These are phyloP conservation scores for Sequoia sempervirens DNA, from an alignment of 75 land plant genomes.

Conservation along the genomic window DNA sequence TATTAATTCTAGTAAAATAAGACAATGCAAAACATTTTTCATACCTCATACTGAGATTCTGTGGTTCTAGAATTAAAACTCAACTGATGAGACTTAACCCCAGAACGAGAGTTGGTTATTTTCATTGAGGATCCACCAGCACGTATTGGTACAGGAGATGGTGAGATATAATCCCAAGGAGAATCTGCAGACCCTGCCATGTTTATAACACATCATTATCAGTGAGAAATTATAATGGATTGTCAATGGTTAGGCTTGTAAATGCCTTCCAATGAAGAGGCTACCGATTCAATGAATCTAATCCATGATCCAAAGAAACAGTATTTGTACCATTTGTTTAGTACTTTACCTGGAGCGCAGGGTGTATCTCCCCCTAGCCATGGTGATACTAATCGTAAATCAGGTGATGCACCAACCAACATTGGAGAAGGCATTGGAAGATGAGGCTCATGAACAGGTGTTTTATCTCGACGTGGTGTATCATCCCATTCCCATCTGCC, in stretches of 20 bases:
- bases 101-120: constrained; percentile 25
- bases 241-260: background rate
- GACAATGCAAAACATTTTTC: background rate
- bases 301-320: constrained; percentile 9
- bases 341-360: constrained; percentile 22
- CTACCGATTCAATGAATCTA: background rate
- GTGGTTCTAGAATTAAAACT: constrained; percentile 26
- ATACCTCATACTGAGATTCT: constrained; percentile 26
- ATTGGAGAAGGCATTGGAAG: constrained; percentile 74
- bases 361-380: constrained; percentile 78
- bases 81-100: constrained; percentile 41
- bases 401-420: constrained; percentile 65
- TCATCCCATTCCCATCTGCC: constrained; percentile 90
- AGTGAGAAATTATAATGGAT: background rate
- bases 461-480: constrained; percentile 54
- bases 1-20: background rate
- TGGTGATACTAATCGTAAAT: constrained; percentile 84
- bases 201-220: background rate
- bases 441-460: constrained; percentile 23
- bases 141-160: constrained; percentile 79
- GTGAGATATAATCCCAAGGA: constrained; percentile 78
- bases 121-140: constrained; percentile 66
- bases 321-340: constrained; percentile 5
- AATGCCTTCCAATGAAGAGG: background rate
- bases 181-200: constrained; percentile 41